Base-by-base conservation (phyloP, 2,329 filamentous ascomycete genomes). In the Penicillium corylophilum region DNA sequence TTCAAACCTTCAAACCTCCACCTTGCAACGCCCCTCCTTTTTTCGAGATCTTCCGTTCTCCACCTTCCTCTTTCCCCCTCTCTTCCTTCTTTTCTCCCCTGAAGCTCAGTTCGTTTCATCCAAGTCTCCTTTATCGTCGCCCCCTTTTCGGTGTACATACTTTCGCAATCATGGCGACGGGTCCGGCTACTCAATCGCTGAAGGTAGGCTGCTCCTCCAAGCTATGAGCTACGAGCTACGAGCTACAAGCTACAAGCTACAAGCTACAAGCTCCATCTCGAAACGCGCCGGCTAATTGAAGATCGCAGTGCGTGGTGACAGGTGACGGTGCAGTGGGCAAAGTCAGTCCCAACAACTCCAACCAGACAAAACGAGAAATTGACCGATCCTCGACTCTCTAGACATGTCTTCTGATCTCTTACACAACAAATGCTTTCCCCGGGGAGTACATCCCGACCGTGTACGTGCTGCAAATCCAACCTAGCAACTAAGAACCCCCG, bases 361-460 rank as follows among this genome's bases (percentile, higher is more conserved):
- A 15, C 38, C 20, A 31, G n/a, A 24, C 28, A 44, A 12, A 46
- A n/a, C 12, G 22, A 42, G 31, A 35, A 24, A 49, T 18, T 18
- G 28, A 40, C 46, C 15, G n/a, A 46, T 35, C 55, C 53, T 7
- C 29, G 41, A 24, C 28, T n/a, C 47, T 44, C 13, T 59, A 96
- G 93, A 99, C 94, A 82, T 99, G 94, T 81, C 86, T 99, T 54
- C 86, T 99, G 67, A 99, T 99, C 73, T 97, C 93, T 47, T 99
- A 99, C 79, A 97, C 94, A 59, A 99, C 94, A 59, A 99, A 97
- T 79, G 94, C 94, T 61, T 99, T 99, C 74, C 94, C 94, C n/a
- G 94, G 94, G 75, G 94, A 99, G 82, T 99, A 99, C 77, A 97
- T 99, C 66, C 94, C 94, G 63, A 99, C 94, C 66, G 94, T 99